Percentiles rank a stretch among this genome's conserved stretches.
These are phyloP conservation scores for Olyra latifolia DNA, from an alignment of 176 grass and related monocot genomes.

Conservation along the genomic window DNA sequence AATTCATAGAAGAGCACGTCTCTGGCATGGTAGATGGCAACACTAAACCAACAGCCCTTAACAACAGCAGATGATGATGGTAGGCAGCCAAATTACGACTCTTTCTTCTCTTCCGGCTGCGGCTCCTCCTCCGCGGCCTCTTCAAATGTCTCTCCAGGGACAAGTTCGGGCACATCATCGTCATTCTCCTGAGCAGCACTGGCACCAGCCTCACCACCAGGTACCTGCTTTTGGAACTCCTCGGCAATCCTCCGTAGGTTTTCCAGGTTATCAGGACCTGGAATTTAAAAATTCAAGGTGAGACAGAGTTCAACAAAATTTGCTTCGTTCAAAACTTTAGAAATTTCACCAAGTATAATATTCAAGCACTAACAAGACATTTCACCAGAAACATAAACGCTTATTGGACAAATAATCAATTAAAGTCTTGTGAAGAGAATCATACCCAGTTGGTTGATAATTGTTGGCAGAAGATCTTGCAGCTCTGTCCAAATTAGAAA, in stretches of 20 bases:
- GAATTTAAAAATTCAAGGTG: not conserved
- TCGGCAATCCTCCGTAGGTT: slow-evolving; percentile 63
- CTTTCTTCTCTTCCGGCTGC: slow-evolving; percentile 47
- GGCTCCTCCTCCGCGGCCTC: slow-evolving; percentile 52
- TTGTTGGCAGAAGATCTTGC: slow-evolving; percentile 71
- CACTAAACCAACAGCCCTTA: slow-evolving; percentile 34
- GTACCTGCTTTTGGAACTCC: slow-evolving; percentile 61
- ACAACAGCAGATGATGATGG: slow-evolving; percentile 13
- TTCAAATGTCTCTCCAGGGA: slow-evolving; percentile 73
- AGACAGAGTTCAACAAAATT: not conserved
- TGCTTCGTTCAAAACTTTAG: not conserved
- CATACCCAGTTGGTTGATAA: slow-evolving; percentile 81
- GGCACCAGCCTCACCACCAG: slow-evolving; percentile 19
- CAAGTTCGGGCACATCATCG: slow-evolving; percentile 74
- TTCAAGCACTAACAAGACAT: not conserved
- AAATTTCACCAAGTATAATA: not conserved
- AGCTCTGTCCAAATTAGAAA: slow-evolving; percentile 54
- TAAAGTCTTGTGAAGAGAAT: not conserved
- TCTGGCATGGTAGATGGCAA: slow-evolving; percentile 27
- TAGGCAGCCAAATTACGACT: slow-evolving; percentile 29
- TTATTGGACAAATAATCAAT: not conserved
- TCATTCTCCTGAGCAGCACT: slow-evolving; percentile 50
- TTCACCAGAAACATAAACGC: not conserved
- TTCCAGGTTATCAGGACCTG: slow-evolving; percentile 77
- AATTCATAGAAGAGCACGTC: slow-evolving; percentile 28